phyloP scores from a whole-genome alignment of 768 basidiomycete genomes.

The Macrolepiota dolichaula region DNA sequence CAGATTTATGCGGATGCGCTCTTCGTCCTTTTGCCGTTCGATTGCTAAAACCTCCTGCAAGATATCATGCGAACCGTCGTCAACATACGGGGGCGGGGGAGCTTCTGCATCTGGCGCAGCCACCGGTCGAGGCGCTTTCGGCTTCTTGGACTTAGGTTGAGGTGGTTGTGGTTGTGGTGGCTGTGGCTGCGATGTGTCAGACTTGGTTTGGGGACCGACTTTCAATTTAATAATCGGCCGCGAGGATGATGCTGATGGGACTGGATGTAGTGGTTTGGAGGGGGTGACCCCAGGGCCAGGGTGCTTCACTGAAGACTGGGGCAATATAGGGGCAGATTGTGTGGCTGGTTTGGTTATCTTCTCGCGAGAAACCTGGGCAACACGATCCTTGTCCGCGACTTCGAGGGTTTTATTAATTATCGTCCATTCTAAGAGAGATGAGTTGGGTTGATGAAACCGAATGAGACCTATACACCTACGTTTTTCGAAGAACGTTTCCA shows the following conservation, averaged over 20 bases:
- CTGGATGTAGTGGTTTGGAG: conserved; percentile 20
- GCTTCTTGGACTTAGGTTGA: conserved; percentile 30
- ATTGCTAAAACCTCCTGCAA: conserved; percentile 81
- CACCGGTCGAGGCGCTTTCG: conserved; percentile 30
- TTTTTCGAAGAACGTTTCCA: conserved; percentile 85
- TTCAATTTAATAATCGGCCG: conserved; percentile 70
- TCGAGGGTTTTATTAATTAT: conserved; percentile 84
- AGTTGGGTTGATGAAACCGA: background rate
- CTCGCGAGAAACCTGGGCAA: conserved; percentile 13
- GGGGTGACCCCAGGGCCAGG: conserved; percentile 39
- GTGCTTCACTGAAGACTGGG: conserved; percentile 30
- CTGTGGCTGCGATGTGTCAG: conserved; percentile 28
- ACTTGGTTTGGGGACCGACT: conserved; percentile 41
- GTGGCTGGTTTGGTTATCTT: conserved; percentile 6
- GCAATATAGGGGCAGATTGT: background rate
- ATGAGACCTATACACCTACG: conserved; percentile 44
- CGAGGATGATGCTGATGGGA: conserved; percentile 28
- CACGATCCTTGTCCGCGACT: conserved; percentile 51
- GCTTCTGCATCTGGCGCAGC: conserved; percentile 37
- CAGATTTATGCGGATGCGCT: conserved; percentile 40
- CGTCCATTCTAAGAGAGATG: conserved; percentile 66
- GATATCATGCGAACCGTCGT: conserved; percentile 81
- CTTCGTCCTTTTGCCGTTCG: conserved; percentile 62
- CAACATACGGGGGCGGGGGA: conserved; percentile 65
- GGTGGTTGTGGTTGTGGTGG: conserved; percentile 27